These are phyloP conservation scores for Mortierella sp. DNA, from an alignment of 371 early-diverging fungal genomes.

Conservation along the genomic window DNA sequence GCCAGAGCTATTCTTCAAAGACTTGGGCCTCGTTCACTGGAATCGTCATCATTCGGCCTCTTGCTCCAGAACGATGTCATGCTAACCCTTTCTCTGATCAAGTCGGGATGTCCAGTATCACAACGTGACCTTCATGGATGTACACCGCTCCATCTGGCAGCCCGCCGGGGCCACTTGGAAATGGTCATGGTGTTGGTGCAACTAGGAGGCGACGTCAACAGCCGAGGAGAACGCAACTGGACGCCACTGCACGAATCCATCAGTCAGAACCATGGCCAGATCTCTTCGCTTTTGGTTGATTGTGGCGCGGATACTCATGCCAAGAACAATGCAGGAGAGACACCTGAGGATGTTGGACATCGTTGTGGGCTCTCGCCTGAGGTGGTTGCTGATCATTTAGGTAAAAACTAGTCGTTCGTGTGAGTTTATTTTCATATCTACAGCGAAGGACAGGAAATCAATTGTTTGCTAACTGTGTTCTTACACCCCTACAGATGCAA, in stretches of 20 bases:
- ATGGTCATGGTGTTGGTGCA: slow-evolving; percentile 56
- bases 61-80: slow-evolving; percentile 55
- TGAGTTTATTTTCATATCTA: background rate
- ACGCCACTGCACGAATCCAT: slow-evolving; percentile 57
- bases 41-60: slow-evolving; percentile 39
- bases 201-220: slow-evolving; percentile 52
- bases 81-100: slow-evolving; percentile 51
- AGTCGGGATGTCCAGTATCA: slow-evolving; percentile 51
- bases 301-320: slow-evolving; percentile 44
- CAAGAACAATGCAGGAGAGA: slow-evolving; percentile 46
- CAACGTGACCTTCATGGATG: slow-evolving; percentile 55
- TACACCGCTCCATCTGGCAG: slow-evolving; percentile 52
- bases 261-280: slow-evolving; percentile 48
- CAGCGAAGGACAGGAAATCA: background rate
- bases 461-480: background rate
- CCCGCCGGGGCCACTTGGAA: slow-evolving; percentile 52
- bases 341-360: slow-evolving; percentile 48
- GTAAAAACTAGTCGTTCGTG: slow-evolving; percentile 1
- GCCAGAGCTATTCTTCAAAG: slow-evolving; percentile 46
- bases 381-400: slow-evolving; percentile 31
- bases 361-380: slow-evolving; percentile 33
- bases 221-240: slow-evolving; percentile 49
- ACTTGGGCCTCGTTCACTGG: slow-evolving; percentile 32
- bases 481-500: slow-evolving; percentile 15
- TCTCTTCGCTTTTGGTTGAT: slow-evolving; percentile 46